Base-by-base conservation (phyloP, 1,139 yeast species). In the Meyerozyma guilliermondii region DNA sequence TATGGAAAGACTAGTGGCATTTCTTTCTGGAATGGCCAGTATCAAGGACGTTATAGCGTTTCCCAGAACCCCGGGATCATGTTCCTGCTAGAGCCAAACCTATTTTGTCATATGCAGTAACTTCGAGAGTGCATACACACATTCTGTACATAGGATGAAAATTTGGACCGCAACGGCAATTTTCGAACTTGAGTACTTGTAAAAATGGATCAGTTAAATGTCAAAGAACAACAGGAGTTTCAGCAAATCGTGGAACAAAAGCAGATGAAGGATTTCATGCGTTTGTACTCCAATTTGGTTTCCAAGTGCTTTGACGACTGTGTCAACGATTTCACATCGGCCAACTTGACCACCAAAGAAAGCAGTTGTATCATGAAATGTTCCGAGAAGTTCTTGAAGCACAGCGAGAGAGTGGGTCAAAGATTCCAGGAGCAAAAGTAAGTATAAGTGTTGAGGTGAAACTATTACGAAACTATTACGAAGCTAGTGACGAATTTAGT, bases 211-310 rank as follows among this genome's bases (percentile, higher is more conserved):
- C 87, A 83, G 66, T 74, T 84, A 60, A 84, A 91, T 76, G 83
- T 83, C 61, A 86, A 88, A 65, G 98, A 91, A 72, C 97, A 91
- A 69, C 97, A 88, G 71, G 95, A 89, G 60, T 91, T 91, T 68
- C 96, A 89, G 69, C 91, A 83, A 66, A 76, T 91, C 53, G 95
- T 91, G 54, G 98, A 91, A 72, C 92, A 87, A 65, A 92, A 92
- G 78, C 98, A 92, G 71, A 89, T 92, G 97, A 87, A 87, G 69
- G 98, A 92, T 66, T 92, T 91, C 82, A 91, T 91, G 98, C 83
- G 94, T 65, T 80, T 80, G 54, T 92, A 92, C 78, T 89, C 98
- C 51, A 85, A 86, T 63, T 80, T 92, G 58, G 98, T 92, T 45
- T 92, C 94, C 66, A 84, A 96, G 75, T 92, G 98, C 75, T 92